These are phyloP conservation scores for Dispira parvispora DNA, from an alignment of 192 early-diverging fungal species.

Conservation along the genomic window DNA sequence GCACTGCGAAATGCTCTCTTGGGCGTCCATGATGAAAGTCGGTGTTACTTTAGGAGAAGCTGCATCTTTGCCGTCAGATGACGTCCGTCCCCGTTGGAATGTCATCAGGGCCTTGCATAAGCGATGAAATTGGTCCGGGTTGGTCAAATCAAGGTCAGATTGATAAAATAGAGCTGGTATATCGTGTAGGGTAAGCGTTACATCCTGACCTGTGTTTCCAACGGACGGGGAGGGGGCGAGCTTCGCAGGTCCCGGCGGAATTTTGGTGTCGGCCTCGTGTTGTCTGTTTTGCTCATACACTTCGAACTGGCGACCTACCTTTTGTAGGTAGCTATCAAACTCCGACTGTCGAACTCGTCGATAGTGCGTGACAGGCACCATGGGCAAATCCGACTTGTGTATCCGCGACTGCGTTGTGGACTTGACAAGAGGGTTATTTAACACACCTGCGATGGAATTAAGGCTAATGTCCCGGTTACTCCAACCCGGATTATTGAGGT, in stretches of 20 bases:
- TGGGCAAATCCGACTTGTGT: slow-evolving; percentile 18
- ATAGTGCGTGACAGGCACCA: slow-evolving; percentile 28
- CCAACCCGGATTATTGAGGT: background rate
- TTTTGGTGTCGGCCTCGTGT: slow-evolving; percentile 16
- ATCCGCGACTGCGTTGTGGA: background rate
- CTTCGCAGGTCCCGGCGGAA: slow-evolving; percentile 28
- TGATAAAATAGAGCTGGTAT: slow-evolving; percentile 66
- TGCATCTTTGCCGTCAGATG: slow-evolving; percentile 12
- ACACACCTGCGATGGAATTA: slow-evolving; percentile 2
- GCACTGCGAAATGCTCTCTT: slow-evolving; percentile 80
- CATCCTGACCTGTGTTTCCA: slow-evolving; percentile 20
- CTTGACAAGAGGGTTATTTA: background rate
- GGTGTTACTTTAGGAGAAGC: slow-evolving; percentile 38
- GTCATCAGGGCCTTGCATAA: slow-evolving; percentile 72
- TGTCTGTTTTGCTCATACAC: slow-evolving; percentile 55
- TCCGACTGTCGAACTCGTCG: slow-evolving; percentile 46
- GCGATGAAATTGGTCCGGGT: slow-evolving; percentile 54
- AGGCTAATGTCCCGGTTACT: slow-evolving; percentile 5
- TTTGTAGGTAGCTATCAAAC: slow-evolving; percentile 71
- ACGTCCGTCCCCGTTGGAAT: slow-evolving; percentile 39
- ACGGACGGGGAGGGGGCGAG: slow-evolving; percentile 32
- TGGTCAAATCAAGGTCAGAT: slow-evolving; percentile 65
- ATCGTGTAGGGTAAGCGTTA: slow-evolving; percentile 47
- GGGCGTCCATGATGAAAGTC: slow-evolving; percentile 32
- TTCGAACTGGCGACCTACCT: slow-evolving; percentile 58